These are phyloP conservation scores for Botrytis pseudocinerea DNA, from an alignment of 2,329 filamentous ascomycete species.

Conservation along the genomic window DNA sequence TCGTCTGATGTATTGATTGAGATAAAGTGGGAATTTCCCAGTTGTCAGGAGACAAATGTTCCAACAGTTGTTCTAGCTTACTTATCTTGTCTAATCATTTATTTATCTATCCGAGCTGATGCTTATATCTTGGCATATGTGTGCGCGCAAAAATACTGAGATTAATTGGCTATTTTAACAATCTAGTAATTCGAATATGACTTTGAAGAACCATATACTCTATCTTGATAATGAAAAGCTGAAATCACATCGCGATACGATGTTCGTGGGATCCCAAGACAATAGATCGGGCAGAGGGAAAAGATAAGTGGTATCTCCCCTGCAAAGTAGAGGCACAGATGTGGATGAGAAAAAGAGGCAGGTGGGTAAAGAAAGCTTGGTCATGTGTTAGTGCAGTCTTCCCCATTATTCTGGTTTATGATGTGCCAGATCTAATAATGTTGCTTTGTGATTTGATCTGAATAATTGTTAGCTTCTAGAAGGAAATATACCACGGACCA, in stretches of 20 bases:
- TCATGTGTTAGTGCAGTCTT: neutral
- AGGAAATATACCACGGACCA: neutral
- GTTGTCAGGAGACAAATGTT: neutral
- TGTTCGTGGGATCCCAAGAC: neutral
- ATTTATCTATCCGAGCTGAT: slow-evolving; percentile 2
- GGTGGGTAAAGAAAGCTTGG: neutral
- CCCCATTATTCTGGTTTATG: too few species aligned
- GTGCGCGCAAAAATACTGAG: too few species aligned
- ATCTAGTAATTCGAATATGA: too few species aligned
- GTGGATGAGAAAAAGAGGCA: neutral
- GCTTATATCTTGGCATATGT: neutral
- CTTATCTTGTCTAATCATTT: neutral
- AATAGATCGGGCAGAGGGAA: neutral
- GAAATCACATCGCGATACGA: neutral
- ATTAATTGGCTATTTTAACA: neutral
- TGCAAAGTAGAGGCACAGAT: neutral
- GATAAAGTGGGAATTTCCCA: neutral
- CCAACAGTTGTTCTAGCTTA: neutral
- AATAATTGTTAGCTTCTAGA: neutral
- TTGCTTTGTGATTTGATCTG: neutral
- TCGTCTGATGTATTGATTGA: neutral
- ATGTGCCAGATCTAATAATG: neutral
- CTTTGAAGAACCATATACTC: neutral
- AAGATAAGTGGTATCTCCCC: neutral
- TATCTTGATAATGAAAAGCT: neutral